phyloP scores from a whole-genome alignment of 768 basidiomycete genomes.

The Lyophyllum decastes region DNA sequence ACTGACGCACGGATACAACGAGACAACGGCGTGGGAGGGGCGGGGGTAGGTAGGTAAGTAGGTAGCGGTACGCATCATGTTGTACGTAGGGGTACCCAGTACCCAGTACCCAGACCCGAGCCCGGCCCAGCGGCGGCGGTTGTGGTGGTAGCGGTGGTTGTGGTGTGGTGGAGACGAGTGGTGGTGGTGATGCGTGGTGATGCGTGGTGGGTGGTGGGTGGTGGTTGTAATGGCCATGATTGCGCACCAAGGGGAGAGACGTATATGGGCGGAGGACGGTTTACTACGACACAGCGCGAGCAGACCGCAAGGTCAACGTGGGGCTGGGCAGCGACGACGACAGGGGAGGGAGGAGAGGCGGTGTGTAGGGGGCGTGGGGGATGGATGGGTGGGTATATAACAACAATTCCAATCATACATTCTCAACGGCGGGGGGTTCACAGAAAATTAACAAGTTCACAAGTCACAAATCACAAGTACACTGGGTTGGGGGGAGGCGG shows the following conservation, averaged over 20 bases:
- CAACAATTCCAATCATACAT: constrained; percentile 1
- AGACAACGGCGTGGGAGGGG: neutral
- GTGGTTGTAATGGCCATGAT: neutral
- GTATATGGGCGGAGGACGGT: too few relatives aligned
- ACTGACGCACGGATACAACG: neutral
- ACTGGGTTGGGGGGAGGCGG: neutral
- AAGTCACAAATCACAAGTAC: neutral
- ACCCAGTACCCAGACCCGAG: too few relatives aligned
- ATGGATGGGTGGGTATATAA: constrained; percentile 1
- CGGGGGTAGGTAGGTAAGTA: neutral
- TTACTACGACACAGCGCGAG: too few relatives aligned
- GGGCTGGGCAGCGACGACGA: neutral
- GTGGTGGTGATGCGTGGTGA: neutral
- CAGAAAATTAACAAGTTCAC: neutral
- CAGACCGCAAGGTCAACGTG: neutral
- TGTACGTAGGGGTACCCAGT: too few relatives aligned
- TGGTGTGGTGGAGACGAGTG: neutral
- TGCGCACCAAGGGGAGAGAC: neutral
- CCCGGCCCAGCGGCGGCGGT: too few relatives aligned
- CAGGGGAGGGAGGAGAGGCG: neutral
- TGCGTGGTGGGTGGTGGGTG: too few relatives aligned
- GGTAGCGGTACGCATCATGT: too few relatives aligned
- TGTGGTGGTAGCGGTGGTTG: too few relatives aligned
- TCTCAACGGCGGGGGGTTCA: neutral
- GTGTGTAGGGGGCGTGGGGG: neutral